These are phyloP conservation scores for Colletotrichum sp. DNA, from an alignment of 2,329 filamentous ascomycete genomes.

Conservation along the genomic window DNA sequence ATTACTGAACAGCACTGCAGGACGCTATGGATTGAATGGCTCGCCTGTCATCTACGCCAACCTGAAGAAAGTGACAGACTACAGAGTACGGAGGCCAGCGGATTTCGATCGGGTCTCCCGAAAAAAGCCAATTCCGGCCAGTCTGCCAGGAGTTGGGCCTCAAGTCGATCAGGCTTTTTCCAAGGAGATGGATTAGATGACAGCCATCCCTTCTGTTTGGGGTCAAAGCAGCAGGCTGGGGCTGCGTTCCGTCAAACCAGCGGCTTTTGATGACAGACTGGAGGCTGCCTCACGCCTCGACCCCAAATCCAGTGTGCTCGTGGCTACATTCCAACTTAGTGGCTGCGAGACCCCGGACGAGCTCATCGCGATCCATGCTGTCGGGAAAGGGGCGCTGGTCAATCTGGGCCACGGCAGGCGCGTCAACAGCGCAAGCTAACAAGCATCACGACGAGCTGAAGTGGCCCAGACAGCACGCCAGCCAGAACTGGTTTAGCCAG, in stretches of 20 bases:
- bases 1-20: conserved; percentile 10
- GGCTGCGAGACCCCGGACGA: not conserved
- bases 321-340: not conserved
- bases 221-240: not conserved
- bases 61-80: not conserved
- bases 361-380: conserved; percentile 1
- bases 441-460: not conserved
- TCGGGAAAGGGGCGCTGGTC: conserved; percentile 10
- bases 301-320: not conserved
- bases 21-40: not conserved
- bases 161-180: not conserved
- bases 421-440: not conserved
- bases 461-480: conserved; percentile 4
- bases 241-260: not conserved
- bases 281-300: not conserved
- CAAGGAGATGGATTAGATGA: not conserved
- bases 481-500: conserved; percentile 6
- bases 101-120: not conserved
- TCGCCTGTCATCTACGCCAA: not conserved
- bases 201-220: not conserved
- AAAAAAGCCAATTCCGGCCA: not conserved
- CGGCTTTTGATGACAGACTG: not conserved
- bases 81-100: too few species aligned
- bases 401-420: not conserved
- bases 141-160: not conserved